Percentiles rank a stretch among this genome's conserved stretches.
Evolutionary conservation across 768 basidiomycete genomes (phyloP).

Genomic region (Neoboletus brunneissimus): DNA sequence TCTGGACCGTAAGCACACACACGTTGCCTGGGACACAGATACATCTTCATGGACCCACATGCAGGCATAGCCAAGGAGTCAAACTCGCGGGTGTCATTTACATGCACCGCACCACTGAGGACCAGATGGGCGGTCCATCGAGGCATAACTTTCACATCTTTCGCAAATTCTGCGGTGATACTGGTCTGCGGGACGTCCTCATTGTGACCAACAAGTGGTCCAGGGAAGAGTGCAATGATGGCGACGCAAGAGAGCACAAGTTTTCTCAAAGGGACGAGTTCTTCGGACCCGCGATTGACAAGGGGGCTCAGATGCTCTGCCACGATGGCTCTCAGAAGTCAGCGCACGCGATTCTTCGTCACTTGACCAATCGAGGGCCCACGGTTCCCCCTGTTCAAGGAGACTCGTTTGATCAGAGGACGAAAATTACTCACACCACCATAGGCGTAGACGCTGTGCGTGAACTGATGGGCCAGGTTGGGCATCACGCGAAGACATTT

Average conservation of each 20-base stretch:
- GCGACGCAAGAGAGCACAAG: conserved; percentile 38
- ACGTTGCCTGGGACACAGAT: neutral
- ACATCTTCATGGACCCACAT: neutral
- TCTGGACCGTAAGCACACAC: conserved; percentile 18
- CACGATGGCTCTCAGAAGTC: conserved; percentile 42
- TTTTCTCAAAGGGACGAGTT: conserved; percentile 35
- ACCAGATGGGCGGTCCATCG: conserved; percentile 42
- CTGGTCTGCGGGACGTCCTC: conserved; percentile 43
- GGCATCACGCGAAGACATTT: conserved; percentile 43
- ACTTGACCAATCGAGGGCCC: conserved; percentile 38
- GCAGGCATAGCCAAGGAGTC: conserved; percentile 24
- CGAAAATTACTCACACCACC: conserved; percentile 40
- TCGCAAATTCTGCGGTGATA: conserved; percentile 48
- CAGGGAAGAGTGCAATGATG: conserved; percentile 30
- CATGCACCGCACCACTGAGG: conserved; percentile 46
- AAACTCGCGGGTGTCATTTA: conserved; percentile 49
- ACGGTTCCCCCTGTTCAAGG: conserved; percentile 41
- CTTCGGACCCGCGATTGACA: conserved; percentile 46
- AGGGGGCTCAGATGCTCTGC: conserved; percentile 41
- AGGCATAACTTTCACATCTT: conserved; percentile 45
- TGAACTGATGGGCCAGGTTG: conserved; percentile 42
- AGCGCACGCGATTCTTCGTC: conserved; percentile 43
- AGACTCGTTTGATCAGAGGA: conserved; percentile 43
- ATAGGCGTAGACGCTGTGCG: conserved; percentile 45
- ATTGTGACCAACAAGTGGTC: conserved; percentile 50